Evolutionary conservation across 2,329 filamentous ascomycete genomes (phyloP), one percentile per base, ranked within the genome.

Genomic region (Aureobasidium zeae): DNA sequence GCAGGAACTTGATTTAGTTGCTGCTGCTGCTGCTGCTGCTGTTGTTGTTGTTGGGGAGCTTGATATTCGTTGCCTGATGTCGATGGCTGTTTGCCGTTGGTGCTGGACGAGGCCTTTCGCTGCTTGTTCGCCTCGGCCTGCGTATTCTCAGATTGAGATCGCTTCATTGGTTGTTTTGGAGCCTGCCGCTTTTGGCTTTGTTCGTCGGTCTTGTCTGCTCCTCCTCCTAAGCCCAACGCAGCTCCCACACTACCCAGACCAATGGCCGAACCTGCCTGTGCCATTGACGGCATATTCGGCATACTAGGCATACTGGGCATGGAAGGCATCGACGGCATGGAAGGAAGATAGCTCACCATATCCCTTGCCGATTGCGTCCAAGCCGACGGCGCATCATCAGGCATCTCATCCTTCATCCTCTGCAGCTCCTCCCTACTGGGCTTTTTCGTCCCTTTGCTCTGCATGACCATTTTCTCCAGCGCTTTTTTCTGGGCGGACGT

Each of bases 381-480:
- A 8, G 56, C 51, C 22, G 57, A 50, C 3, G 58, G 57, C 53
- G 57, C 57, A 7, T 56, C 51, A 37, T 60, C 59, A 10, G 57
- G 56, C 15, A 54, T 55, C 17, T 62, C 58, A 4, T 48, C 51
- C 39, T 57, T 59, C 59, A 63, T 60, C 39, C 54, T 36, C 43
- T 62, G 58, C 36, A 62, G 38, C 46, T 62, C 59, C 49, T 59
- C 56, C 33, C 57, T 32, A 2, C 44, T 54, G 0, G 60, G 60
- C 12, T 56, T 55, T 16, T 61, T 56, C 10, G 54, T 58, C 28
- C 60, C 58, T 22, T 55, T 60, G 2, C 52, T 54, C 45, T 62
- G 60, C 53, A 56, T 59, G 6, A 62, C 52, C 60, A 62, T 61
- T 49, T 62, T 63, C 33, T 62, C 60, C 33, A 63, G 39, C 3